Conservation (phyloP, 2,329 filamentous ascomycete genomes). For the Capronia coronata region DNA sequence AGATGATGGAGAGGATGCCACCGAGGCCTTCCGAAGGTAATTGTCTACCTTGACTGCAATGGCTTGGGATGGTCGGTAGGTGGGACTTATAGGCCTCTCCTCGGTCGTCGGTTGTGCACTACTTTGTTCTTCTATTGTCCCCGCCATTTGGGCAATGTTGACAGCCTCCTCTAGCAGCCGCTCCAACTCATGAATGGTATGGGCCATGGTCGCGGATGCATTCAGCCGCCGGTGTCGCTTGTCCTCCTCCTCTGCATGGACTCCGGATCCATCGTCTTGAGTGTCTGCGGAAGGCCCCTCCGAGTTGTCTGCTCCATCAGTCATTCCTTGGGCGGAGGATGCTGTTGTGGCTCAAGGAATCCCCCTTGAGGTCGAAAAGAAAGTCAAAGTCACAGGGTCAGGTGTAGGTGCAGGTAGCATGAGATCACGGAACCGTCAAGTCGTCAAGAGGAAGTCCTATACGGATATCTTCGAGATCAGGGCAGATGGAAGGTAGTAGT, state of each 20-base stretch:
- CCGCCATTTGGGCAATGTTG: conserved; percentile 30
- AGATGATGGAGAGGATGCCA: neutral
- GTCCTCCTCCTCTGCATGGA: neutral
- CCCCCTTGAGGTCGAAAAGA: no score
- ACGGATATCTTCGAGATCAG: no score
- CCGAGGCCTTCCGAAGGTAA: conserved; percentile 4
- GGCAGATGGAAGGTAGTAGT: no score
- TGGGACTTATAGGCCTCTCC: neutral
- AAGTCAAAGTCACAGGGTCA: no score
- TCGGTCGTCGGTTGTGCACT: neutral
- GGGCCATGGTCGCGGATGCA: conserved; percentile 30
- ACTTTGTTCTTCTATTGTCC: neutral
- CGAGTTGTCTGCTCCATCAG: neutral
- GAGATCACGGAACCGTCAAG: no score
- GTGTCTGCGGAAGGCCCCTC: neutral
- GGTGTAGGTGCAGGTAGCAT: no score
- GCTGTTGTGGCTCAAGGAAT: no score
- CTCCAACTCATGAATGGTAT: conserved; percentile 35
- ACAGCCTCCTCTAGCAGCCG: conserved; percentile 35
- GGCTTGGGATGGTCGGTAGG: conserved; percentile 1
- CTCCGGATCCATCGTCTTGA: neutral
- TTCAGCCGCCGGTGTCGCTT: conserved; percentile 4
- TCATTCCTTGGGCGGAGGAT: neutral
- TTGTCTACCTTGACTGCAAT: neutral
- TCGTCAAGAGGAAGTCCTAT: no score